phyloP scores from a whole-genome alignment of 2,329 filamentous ascomycete genomes.

The Fusarium nematophilum region DNA sequence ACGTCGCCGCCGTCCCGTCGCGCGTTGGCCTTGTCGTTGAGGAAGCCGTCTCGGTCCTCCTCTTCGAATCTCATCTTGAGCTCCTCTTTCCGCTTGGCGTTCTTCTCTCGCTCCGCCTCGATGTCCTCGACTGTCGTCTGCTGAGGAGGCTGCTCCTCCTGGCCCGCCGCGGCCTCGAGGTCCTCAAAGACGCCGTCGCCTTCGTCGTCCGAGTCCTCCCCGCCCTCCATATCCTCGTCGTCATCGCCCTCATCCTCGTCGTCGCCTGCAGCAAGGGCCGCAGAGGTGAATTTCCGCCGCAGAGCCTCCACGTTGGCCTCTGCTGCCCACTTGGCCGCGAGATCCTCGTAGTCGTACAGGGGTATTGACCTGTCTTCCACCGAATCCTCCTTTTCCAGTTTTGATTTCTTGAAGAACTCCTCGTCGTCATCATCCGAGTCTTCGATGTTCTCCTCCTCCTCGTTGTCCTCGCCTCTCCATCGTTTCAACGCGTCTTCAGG shows the following conservation, averaged over 20 bases:
- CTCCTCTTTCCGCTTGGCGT: slow-evolving; percentile 93
- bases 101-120: slow-evolving; percentile 90
- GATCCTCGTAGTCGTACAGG: slow-evolving; percentile 79
- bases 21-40: slow-evolving; percentile 86
- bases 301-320: slow-evolving; percentile 81
- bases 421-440: slow-evolving; percentile 65
- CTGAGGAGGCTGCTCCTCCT: slow-evolving; percentile 59
- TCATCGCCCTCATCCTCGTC: slow-evolving; percentile 50
- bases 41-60: slow-evolving; percentile 95
- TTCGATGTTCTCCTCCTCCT: slow-evolving; percentile 69
- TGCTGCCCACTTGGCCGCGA: slow-evolving; percentile 88
- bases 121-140: slow-evolving; percentile 64
- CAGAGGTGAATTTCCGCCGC: slow-evolving; percentile 79
- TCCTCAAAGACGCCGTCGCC: slow-evolving; percentile 70
- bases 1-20: slow-evolving; percentile 74
- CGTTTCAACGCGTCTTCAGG: slow-evolving; percentile 79
- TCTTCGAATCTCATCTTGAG: slow-evolving; percentile 95
- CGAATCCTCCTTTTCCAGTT: slow-evolving; percentile 74
- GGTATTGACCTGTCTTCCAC: slow-evolving; percentile 86
- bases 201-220: slow-evolving; percentile 63
- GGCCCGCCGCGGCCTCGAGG: slow-evolving; percentile 73
- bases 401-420: slow-evolving; percentile 73
- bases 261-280: slow-evolving; percentile 60
- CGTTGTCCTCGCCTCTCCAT: slow-evolving; percentile 78
- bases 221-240: slow-evolving; percentile 65